These are phyloP conservation scores for Rhynchosporium graminicola DNA, from an alignment of 2,329 filamentous ascomycete species.

Conservation along the genomic window DNA sequence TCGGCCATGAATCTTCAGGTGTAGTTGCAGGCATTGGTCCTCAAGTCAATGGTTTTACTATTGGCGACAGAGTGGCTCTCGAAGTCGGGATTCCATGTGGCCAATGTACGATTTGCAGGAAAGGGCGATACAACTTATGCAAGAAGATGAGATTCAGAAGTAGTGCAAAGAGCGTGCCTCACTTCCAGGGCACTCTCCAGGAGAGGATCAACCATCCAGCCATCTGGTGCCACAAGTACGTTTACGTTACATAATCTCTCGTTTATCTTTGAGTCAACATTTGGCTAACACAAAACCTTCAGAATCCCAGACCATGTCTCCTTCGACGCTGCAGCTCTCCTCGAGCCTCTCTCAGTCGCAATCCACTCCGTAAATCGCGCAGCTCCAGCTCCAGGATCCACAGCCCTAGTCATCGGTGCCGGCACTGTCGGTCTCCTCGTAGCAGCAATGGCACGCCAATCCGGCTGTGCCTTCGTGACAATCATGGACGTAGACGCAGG, in stretches of 20 bases:
- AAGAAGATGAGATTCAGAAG: conserved; percentile 62
- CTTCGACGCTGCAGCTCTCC: conserved; percentile 59
- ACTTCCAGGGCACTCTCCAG: conserved; percentile 63
- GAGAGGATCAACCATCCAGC: conserved; percentile 64
- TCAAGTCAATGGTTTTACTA: conserved; percentile 51
- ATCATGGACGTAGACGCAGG: conserved; percentile 62
- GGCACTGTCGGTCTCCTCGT: conserved; percentile 64
- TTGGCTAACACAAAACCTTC: conserved; percentile 12
- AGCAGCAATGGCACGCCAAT: conserved; percentile 61
- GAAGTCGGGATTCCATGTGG: conserved; percentile 94
- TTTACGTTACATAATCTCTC: conserved; percentile 13
- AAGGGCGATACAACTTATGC: conserved; percentile 72
- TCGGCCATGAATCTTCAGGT: conserved; percentile 64
- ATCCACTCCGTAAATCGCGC: conserved; percentile 63
- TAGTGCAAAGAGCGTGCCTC: conserved; percentile 62
- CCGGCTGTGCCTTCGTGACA: conserved; percentile 59
- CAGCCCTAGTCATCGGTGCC: conserved; percentile 64
- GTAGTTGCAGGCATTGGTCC: conserved; percentile 58
- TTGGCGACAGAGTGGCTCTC: conserved; percentile 64
- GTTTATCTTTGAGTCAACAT: not conserved
- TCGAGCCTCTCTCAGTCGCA: conserved; percentile 63
- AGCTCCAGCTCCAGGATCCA: conserved; percentile 52
- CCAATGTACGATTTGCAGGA: conserved; percentile 85
- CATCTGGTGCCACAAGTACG: conserved; percentile 62
- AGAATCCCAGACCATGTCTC: conserved; percentile 61